Base-by-base conservation (phyloP, 495 filamentous ascomycete genomes). In the Sphaerosporella brunnea region DNA sequence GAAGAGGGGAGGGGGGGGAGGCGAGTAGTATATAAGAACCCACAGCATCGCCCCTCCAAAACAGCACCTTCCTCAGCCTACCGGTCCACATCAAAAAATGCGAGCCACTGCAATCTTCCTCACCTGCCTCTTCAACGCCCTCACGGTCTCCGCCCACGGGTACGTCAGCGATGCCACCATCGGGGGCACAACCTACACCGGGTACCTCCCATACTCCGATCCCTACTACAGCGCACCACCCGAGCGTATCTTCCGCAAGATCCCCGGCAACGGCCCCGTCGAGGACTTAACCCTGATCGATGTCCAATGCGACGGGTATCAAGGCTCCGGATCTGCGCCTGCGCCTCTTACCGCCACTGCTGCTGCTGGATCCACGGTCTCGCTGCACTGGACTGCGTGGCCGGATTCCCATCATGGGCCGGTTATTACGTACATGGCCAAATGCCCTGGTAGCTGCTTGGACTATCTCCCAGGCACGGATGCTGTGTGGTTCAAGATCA, bases 401-500 rank as follows among this genome's bases (percentile, higher is more conserved):
- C 56, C 54, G 4, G 52, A 59, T 24, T 50, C 36, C 39, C 56
- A 60, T n/a, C 16, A 44, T 23, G 41, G 41, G 18, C 41, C 41
- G 21, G 41, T 44, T 19, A 26, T 44, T 23, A 49, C 30, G 37
- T 80, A 80, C 63, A 59, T 80, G 52, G 78, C 77, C 47, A 70
- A 74, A 51, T 81, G 77, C 63, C 67, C 74, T 24, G 72, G 68
- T 9, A 68, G 74, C 37, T 84, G 79, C 68, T 64, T 70, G 28
- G 62, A 60, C 21, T 80, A 70, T 61, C 35, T 56, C 32, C 51
- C 72, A 66, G 50, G 66, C 65, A 62, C 72, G 70, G 61, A 68
- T 3, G 62, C 66, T 16, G 69, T 72, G 21, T 72, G 68, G 69
- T 71, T 82, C 65, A 82, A 82, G 67, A 68, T 82, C 51, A 69